Percentiles rank a stretch among this genome's conserved stretches.
Conservation (phyloP, 2,329 filamentous ascomycete genomes). For the Grosmannia penicillata region DNA sequence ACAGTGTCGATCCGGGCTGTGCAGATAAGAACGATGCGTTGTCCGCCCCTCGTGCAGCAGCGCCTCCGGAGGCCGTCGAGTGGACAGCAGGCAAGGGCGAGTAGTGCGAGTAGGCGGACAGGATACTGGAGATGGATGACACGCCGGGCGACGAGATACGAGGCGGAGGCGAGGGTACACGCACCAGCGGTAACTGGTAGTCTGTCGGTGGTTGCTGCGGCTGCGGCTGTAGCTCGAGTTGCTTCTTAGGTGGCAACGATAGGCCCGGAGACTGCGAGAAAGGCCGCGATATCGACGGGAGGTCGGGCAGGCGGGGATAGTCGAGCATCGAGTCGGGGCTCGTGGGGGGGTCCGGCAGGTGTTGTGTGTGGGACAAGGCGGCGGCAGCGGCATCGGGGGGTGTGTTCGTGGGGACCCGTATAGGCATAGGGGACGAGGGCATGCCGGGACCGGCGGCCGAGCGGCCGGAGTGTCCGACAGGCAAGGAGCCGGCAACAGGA, state of each 20-base stretch:
- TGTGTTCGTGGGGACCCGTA: background rate
- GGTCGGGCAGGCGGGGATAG: background rate
- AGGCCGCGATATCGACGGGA: background rate
- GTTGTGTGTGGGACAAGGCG: background rate
- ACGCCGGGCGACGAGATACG: constrained; percentile 12
- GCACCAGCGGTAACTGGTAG: constrained; percentile 8
- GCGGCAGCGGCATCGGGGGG: background rate
- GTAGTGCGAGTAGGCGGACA: constrained; percentile 35
- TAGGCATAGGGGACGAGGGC: background rate
- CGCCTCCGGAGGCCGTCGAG: constrained; percentile 21
- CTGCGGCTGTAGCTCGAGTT: background rate
- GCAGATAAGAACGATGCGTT: constrained; percentile 19
- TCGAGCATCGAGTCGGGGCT: too few relatives aligned
- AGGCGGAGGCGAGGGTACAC: constrained; percentile 6
- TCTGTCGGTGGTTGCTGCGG: constrained; percentile 8
- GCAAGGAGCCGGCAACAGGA: background rate
- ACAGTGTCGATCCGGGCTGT: constrained; percentile 15
- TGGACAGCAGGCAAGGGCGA: constrained; percentile 1
- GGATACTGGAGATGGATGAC: constrained; percentile 34
- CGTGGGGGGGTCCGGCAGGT: constrained; percentile 4
- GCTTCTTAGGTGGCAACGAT: background rate
- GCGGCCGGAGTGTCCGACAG: background rate
- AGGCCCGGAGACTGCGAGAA: background rate
- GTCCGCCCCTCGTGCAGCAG: constrained; percentile 20
- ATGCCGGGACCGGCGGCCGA: background rate